A percentile compares a stretch with the other conserved stretches of the same genome.
Conservation (phyloP, 2,329 filamentous ascomycete genomes). For the Penicillium oxalicum region DNA sequence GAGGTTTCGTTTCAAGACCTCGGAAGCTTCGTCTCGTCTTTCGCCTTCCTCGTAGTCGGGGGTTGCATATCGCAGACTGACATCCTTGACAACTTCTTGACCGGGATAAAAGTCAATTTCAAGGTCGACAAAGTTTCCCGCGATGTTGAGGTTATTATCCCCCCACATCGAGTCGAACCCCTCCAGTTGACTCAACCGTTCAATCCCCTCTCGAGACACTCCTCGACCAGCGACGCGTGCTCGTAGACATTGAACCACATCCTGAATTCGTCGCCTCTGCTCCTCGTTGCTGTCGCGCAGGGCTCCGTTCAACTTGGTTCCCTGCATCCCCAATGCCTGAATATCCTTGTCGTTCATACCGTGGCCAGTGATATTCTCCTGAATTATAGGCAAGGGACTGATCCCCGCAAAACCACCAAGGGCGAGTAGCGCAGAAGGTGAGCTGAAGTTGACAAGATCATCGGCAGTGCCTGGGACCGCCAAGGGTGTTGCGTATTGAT, state of each 20-base stretch:
- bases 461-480: slow-evolving; percentile 34
- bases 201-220: slow-evolving; percentile 40
- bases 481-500: slow-evolving; percentile 42
- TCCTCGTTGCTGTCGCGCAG: slow-evolving; percentile 39
- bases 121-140: slow-evolving; percentile 43
- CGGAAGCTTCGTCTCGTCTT: slow-evolving; percentile 38
- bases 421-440: slow-evolving; percentile 41
- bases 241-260: slow-evolving; percentile 38
- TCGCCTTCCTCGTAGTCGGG: slow-evolving; percentile 37
- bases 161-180: slow-evolving; percentile 45
- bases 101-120: slow-evolving; percentile 41
- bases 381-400: slow-evolving; percentile 35
- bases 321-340: slow-evolving; percentile 35
- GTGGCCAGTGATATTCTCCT: slow-evolving; percentile 32
- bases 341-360: slow-evolving; percentile 37
- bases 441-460: slow-evolving; percentile 40
- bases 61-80: slow-evolving; percentile 40
- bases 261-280: slow-evolving; percentile 36
- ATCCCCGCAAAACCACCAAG: slow-evolving; percentile 40
- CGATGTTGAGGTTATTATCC: slow-evolving; percentile 42
- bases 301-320: slow-evolving; percentile 31
- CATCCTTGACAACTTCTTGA: slow-evolving; percentile 38
- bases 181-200: slow-evolving; percentile 38
- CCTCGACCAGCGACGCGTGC: slow-evolving; percentile 39
- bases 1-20: slow-evolving; percentile 38